Evolutionary conservation across 2,329 filamentous ascomycete species (phyloP).

Genomic region (Nothophaeocryptopus gaeumannii): DNA sequence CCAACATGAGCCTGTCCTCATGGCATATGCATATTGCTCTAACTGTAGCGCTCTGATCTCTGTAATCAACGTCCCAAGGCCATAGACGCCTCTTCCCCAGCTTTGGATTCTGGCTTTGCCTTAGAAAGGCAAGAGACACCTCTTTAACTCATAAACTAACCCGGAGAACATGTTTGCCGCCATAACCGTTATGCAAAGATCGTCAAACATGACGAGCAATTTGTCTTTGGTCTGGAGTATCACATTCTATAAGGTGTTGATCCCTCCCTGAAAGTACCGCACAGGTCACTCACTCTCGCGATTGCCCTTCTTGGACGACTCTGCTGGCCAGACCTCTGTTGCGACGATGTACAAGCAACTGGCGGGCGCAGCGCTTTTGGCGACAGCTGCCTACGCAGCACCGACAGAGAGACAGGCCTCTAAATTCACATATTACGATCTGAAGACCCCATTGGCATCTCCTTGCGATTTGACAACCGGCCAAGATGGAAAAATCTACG

Average conservation of each 20-base stretch:
- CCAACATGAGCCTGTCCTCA: no score
- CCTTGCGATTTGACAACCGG: constrained; percentile 23
- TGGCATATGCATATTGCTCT: no score
- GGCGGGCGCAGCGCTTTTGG: constrained; percentile 15
- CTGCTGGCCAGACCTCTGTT: neutral
- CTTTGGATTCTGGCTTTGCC: no score
- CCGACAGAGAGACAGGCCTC: constrained; percentile 17
- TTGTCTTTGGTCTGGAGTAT: neutral
- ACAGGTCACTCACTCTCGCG: neutral
- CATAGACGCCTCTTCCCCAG: no score
- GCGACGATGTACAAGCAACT: constrained; percentile 12
- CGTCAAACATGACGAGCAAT: neutral
- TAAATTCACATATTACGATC: constrained; percentile 20
- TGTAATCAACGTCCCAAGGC: no score
- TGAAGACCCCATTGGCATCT: constrained; percentile 18
- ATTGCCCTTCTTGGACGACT: neutral
- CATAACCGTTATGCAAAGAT: constrained; percentile 2
- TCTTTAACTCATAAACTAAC: neutral
- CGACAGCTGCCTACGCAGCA: constrained; percentile 9
- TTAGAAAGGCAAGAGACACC: no score
- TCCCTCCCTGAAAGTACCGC: neutral
- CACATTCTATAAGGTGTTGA: neutral
- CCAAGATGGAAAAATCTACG: constrained; percentile 21
- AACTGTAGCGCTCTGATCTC: no score
- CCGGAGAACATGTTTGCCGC: neutral